Evolutionary conservation across 768 basidiomycete genomes (phyloP).

Genomic region (Termitomyces sp.): DNA sequence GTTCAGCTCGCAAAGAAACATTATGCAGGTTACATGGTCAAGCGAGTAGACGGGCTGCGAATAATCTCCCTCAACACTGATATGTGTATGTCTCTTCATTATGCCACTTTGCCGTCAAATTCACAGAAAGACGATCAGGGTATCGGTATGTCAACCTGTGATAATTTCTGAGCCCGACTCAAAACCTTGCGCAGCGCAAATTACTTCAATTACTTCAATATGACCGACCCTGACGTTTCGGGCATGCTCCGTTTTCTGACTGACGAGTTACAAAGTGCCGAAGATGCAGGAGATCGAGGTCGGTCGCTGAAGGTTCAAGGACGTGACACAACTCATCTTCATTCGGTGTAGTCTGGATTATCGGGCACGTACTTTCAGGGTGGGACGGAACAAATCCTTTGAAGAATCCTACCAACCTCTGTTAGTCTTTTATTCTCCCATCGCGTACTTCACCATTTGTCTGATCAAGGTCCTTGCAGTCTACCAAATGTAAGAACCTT

Average conservation of each 20-base stretch:
- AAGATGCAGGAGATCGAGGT: conserved; percentile 73
- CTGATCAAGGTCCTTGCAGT: conserved; percentile 14
- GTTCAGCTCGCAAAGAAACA: conserved; percentile 57
- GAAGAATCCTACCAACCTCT: conserved; percentile 62
- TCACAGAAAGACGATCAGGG: conserved; percentile 18
- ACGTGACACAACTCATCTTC: conserved; percentile 34
- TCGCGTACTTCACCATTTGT: not conserved
- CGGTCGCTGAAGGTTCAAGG: not conserved
- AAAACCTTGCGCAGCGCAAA: conserved; percentile 41
- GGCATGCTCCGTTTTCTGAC: conserved; percentile 78
- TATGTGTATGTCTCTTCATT: conserved; percentile 45
- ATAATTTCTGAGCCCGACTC: not conserved
- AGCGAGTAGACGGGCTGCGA: conserved; percentile 58
- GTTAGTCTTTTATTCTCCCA: conserved; percentile 31
- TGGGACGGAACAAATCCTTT: conserved; percentile 73
- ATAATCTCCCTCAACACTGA: conserved; percentile 76
- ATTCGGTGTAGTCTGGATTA: conserved; percentile 36
- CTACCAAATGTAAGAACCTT: conserved; percentile 33
- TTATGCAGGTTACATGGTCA: conserved; percentile 71
- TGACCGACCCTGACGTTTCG: conserved; percentile 61
- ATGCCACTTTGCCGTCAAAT: too few species aligned
- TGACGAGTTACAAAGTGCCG: conserved; percentile 72
- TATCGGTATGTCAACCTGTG: conserved; percentile 23
- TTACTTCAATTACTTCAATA: conserved; percentile 74
- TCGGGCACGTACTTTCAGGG: conserved; percentile 53